Base-by-base conservation (phyloP, 2,329 filamentous ascomycete species). In the Dryadomyces quercus-mongolicae region DNA sequence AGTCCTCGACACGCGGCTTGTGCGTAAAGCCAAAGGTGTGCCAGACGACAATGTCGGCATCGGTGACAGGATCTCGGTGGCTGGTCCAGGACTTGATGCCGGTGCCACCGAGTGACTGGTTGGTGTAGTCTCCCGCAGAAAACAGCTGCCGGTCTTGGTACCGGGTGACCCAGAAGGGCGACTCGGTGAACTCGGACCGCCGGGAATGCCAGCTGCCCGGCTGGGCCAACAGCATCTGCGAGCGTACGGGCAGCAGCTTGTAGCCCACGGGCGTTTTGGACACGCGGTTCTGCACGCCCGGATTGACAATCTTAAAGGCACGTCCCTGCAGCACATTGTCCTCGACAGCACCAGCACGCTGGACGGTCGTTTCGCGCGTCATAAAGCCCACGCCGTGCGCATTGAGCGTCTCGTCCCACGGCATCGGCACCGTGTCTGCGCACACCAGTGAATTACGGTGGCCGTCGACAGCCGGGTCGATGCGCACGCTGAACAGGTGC, bases 391-490 rank as follows among this genome's bases (percentile, higher is more conserved):
- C 64, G 1, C 77, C 77, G 55, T 76, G 76, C 0, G 78, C 77
- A 58, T 82, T 82, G 2, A 61, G 58, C 0, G 49, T 22, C 0
- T 55, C 52, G 7, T 62, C 53, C 53, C 71, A 64, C 0, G 75
- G 72, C 62, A 82, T 68, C 0, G 68, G 52, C 6, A 62, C 56
- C 0, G 66, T 65, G 42, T 73, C 70, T 10, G 71, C 66, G 0
- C 70, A 55, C 0, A 66, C 60, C 1, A 83, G 65, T 0, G 76
- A 76, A 63, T 84, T 85, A 2, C 64, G 62, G 58, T 74, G 67
- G 0, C 80, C 80, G 60, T 84, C 81, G 46, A 85, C 69, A 1
- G 78, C 76, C 0, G 81, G 80, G 59, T 87, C 83, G 51, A 87
- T 78, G 1, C 83, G 74, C 40, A 81, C 66, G 21, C 71, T 75